Percentiles rank a stretch among this genome's conserved stretches.
These are phyloP conservation scores for Dioscorea alata DNA, from an alignment of 106 monocot species.

Conservation along the genomic window DNA sequence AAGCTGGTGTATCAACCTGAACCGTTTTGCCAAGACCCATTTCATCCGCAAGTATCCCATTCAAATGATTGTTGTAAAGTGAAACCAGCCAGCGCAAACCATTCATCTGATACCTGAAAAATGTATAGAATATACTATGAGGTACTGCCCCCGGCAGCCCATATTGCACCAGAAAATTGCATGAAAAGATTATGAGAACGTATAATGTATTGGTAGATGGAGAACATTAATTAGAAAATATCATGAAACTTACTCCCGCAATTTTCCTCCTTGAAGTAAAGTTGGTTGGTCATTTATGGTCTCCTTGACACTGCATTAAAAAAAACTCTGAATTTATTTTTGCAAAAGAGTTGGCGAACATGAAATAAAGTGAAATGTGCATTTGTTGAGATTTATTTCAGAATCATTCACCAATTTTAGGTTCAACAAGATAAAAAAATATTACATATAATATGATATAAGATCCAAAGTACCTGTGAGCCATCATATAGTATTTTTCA, in stretches of 20 bases:
- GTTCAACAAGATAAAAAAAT: neutral
- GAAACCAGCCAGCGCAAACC: constrained; percentile 97
- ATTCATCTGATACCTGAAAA: constrained; percentile 90
- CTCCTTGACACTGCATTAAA: constrained; percentile 77
- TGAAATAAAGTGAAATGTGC: neutral
- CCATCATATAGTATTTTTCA: constrained; percentile 93
- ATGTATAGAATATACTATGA: too few relatives aligned
- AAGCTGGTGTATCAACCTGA: constrained; percentile 42
- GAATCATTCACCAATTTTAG: too few relatives aligned
- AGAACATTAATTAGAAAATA: too few relatives aligned
- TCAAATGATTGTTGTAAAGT: constrained; percentile 94
- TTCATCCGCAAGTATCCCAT: constrained; percentile 99
- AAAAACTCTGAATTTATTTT: constrained; percentile 1
- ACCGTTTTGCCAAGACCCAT: constrained; percentile 99
- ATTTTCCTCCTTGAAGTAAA: constrained; percentile 80
- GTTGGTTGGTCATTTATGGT: constrained; percentile 76
- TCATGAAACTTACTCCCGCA: constrained; percentile 69
- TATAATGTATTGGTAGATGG: neutral
- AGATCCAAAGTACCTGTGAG: constrained; percentile 67
- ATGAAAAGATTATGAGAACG: neutral
- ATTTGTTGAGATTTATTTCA: too few relatives aligned
- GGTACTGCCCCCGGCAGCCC: too few relatives aligned
- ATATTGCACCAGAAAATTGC: neutral
- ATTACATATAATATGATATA: constrained; percentile 3
- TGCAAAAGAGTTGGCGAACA: neutral